Evolutionary conservation across 108 stramenopile genomes (phyloP).

Genomic region (Tribonema minus): DNA sequence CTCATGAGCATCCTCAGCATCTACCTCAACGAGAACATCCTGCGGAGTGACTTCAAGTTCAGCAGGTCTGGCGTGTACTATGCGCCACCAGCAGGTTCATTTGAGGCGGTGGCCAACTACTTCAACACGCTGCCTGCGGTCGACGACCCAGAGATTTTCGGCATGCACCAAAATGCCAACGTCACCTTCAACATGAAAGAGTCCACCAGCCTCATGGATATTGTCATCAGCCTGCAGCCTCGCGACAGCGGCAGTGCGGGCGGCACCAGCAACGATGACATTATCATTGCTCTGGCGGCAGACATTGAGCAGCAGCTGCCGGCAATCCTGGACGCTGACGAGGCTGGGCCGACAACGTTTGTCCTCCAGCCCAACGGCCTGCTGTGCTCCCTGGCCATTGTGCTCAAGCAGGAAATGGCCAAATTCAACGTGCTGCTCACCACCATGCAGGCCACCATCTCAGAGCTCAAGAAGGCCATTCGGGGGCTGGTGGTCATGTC

Average conservation of each 20-base stretch:
- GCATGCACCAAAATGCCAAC: conserved; percentile 71
- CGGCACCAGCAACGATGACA: conserved; percentile 58
- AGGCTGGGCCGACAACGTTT: conserved; percentile 63
- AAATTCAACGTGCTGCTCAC: conserved; percentile 61
- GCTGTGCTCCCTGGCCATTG: conserved; percentile 61
- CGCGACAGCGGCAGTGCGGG: conserved; percentile 51
- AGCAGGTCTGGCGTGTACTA: conserved; percentile 55
- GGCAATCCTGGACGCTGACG: conserved; percentile 42
- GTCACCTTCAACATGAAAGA: conserved; percentile 64
- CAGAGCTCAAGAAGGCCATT: conserved; percentile 60
- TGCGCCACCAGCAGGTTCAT: conserved; percentile 45
- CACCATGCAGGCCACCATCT: conserved; percentile 41
- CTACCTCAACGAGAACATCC: conserved; percentile 50
- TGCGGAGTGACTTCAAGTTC: conserved; percentile 56
- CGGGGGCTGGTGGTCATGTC: conserved; percentile 62
- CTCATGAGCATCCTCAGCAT: conserved; percentile 60
- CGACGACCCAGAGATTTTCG: conserved; percentile 66
- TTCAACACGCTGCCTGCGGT: conserved; percentile 49
- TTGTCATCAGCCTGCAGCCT: conserved; percentile 57
- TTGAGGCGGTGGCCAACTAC: conserved; percentile 48
- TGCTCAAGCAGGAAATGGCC: conserved; percentile 65
- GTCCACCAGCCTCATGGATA: conserved; percentile 45
- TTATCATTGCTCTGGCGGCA: conserved; percentile 48
- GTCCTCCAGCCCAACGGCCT: conserved; percentile 60
- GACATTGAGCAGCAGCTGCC: conserved; percentile 52